These are phyloP conservation scores for Deinandra increscens DNA, from an alignment of 129 eudicot genomes.

Conservation along the genomic window DNA sequence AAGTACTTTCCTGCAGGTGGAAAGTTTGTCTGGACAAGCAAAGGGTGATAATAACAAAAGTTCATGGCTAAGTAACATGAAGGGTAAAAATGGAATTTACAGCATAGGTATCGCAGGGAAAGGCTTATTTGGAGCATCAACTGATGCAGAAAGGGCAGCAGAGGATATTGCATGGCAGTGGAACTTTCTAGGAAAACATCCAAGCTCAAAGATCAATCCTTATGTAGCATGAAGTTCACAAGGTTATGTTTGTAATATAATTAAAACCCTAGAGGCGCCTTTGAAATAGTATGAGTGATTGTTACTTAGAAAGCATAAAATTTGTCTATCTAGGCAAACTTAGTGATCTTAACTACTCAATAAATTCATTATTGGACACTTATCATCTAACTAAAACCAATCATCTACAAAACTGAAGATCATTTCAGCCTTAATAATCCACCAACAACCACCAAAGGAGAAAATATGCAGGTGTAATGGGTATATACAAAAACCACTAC, in stretches of 20 bases:
- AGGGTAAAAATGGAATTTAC: conserved; percentile 33
- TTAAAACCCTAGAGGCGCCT: background rate
- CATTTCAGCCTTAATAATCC: conserved; percentile 18
- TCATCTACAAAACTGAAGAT: background rate
- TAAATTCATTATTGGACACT: background rate
- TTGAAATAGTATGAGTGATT: conserved; percentile 2
- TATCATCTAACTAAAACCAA: background rate
- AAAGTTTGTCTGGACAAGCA: background rate
- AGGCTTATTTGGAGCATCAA: conserved; percentile 23
- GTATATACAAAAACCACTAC: conserved; percentile 24
- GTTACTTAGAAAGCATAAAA: background rate
- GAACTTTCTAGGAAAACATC: conserved; percentile 21
- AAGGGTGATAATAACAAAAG: conserved; percentile 4
- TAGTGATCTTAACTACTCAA: background rate
- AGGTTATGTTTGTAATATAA: background rate
- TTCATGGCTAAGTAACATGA: conserved; percentile 30
- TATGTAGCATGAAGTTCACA: conserved; percentile 11
- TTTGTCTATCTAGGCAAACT: background rate
- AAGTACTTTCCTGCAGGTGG: conserved; percentile 21
- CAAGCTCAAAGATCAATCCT: conserved; percentile 11
- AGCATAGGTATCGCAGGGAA: conserved; percentile 34
- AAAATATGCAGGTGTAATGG: conserved; percentile 2
- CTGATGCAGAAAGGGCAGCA: conserved; percentile 20
- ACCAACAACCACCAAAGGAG: conserved; percentile 13
- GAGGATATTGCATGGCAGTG: conserved; percentile 31